These are phyloP conservation scores for Aegilops umbellulata DNA, from an alignment of 176 grass and related monocot genomes.

Conservation along the genomic window DNA sequence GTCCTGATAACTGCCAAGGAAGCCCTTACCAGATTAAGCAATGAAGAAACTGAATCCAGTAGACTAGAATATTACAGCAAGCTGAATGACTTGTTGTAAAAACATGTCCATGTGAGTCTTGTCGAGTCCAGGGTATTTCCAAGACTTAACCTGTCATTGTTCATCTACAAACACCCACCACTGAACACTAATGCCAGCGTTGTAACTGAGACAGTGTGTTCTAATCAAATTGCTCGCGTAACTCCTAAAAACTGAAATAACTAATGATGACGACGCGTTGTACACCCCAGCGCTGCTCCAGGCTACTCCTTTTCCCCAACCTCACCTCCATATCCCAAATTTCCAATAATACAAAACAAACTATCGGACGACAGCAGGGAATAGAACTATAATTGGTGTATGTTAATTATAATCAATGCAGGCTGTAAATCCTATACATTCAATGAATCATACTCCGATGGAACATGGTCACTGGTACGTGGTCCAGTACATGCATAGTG, in stretches of 20 bases:
- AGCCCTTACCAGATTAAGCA: neutral
- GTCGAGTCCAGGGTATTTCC: neutral
- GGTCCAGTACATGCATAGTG: neutral
- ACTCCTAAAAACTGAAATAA: neutral
- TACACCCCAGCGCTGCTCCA: too few species aligned
- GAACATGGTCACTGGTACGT: neutral
- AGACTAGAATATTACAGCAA: neutral
- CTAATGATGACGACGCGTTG: neutral
- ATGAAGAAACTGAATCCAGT: neutral
- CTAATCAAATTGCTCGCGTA: neutral
- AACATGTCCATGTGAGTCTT: neutral
- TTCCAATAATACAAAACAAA: neutral
- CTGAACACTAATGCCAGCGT: neutral
- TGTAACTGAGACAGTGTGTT: neutral
- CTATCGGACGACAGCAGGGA: neutral
- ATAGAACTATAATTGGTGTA: neutral
- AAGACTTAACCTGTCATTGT: neutral
- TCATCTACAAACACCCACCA: neutral
- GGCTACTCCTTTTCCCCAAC: too few species aligned
- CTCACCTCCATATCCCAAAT: neutral
- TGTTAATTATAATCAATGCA: slow-evolving; percentile 7
- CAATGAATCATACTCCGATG: neutral
- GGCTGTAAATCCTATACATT: neutral
- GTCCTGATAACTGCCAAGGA: too few species aligned
- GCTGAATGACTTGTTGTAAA: neutral